These are phyloP conservation scores for Debaryomyces tyrocola DNA, from an alignment of 805 yeast species.

Conservation along the genomic window DNA sequence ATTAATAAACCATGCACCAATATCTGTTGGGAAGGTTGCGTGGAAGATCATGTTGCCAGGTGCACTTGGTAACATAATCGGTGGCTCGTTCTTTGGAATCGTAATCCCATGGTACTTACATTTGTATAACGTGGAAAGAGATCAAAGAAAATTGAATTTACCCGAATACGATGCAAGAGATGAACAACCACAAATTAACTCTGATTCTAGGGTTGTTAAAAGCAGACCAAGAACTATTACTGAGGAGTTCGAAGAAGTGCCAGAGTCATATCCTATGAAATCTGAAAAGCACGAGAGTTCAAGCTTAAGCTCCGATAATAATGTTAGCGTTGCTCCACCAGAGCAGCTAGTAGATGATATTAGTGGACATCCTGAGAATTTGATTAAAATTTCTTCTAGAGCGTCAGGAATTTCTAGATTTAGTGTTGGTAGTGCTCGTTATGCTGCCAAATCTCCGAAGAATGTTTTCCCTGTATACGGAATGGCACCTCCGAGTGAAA, in stretches of 20 bases:
- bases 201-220: slow-evolving; percentile 73
- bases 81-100: slow-evolving; percentile 70
- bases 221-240: slow-evolving; percentile 1
- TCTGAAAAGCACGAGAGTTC: neutral
- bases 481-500: slow-evolving; percentile 64
- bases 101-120: slow-evolving; percentile 74
- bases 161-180: slow-evolving; percentile 73
- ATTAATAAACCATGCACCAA: slow-evolving; percentile 62
- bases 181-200: slow-evolving; percentile 76
- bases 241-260: slow-evolving; percentile 8
- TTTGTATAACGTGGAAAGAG: slow-evolving; percentile 68
- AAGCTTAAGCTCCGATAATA: neutral
- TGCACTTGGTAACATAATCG: slow-evolving; percentile 71
- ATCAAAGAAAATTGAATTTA: slow-evolving; percentile 57
- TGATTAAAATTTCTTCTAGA: slow-evolving; percentile 10
- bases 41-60: slow-evolving; percentile 78
- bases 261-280: neutral
- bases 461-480: slow-evolving; percentile 81
- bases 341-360: neutral
- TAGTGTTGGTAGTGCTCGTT: slow-evolving; percentile 2
- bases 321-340: neutral
- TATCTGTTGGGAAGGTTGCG: slow-evolving; percentile 61
- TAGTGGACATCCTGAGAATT: neutral
- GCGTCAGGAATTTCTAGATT: slow-evolving; percentile 8
- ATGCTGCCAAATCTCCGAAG: slow-evolving; percentile 50